Evolutionary conservation across 495 filamentous ascomycete species (phyloP).

Genomic region (Annulohypoxylon nitens): DNA sequence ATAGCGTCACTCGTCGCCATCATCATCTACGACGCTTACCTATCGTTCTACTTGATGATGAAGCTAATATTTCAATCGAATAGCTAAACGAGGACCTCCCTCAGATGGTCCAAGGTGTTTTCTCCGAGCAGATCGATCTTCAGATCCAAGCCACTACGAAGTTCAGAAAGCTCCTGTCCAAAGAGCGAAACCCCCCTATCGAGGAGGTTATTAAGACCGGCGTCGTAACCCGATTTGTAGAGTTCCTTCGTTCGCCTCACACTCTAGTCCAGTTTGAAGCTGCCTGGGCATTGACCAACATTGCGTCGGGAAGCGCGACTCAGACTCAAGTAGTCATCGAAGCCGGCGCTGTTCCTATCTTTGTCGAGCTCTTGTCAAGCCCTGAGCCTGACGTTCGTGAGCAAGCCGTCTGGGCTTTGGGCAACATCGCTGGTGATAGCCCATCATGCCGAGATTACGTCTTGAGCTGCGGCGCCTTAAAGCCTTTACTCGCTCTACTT

Average conservation of each 20-base stretch:
- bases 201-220: constrained; percentile 99
- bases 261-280: constrained; percentile 99
- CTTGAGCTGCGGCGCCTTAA: constrained; percentile 87
- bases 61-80: constrained; percentile 52
- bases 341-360: constrained; percentile 97
- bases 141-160: constrained; percentile 99
- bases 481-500: constrained; percentile 86
- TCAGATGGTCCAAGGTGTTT: constrained; percentile 96
- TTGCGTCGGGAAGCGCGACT: constrained; percentile 95
- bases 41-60: constrained; percentile 36
- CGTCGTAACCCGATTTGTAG: constrained; percentile 96
- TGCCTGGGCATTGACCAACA: constrained; percentile 99
- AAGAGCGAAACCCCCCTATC: constrained; percentile 99
- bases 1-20: constrained; percentile 8
- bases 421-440: constrained; percentile 99
- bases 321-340: constrained; percentile 99
- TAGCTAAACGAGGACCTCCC: constrained; percentile 98
- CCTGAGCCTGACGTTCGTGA: constrained; percentile 98
- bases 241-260: constrained; percentile 98
- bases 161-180: constrained; percentile 96
- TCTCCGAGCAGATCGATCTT: constrained; percentile 97
- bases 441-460: constrained; percentile 97
- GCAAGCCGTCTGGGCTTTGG: constrained; percentile 98
- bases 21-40: constrained; percentile 15
- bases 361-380: constrained; percentile 93